phyloP scores from a whole-genome alignment of 2,329 filamentous ascomycete species.

The Fusarium sp. region DNA sequence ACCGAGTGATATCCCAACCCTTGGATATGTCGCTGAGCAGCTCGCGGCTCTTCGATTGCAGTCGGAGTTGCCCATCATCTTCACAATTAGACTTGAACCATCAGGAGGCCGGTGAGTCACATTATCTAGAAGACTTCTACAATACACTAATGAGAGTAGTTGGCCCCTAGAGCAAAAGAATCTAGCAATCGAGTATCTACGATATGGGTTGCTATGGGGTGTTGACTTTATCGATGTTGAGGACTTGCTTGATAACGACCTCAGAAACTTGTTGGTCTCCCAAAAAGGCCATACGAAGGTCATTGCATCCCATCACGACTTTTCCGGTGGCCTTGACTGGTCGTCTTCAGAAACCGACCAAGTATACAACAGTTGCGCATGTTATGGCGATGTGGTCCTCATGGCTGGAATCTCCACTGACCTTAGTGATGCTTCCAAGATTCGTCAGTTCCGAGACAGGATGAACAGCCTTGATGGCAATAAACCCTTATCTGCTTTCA shows the following conservation, averaged over 20 bases:
- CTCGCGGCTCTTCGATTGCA: slow-evolving; percentile 16
- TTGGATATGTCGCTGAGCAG: slow-evolving; percentile 22
- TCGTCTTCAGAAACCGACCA: not conserved
- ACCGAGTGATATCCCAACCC: not conserved
- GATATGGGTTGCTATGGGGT: slow-evolving; percentile 12
- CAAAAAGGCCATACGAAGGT: slow-evolving; percentile 3
- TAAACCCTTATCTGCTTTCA: slow-evolving; percentile 17
- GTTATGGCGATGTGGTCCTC: slow-evolving; percentile 23
- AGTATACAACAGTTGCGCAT: slow-evolving; percentile 7
- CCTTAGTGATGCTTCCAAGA: slow-evolving; percentile 18
- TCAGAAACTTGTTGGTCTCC: not conserved
- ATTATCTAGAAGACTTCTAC: not conserved
- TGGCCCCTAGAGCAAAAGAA: slow-evolving; percentile 9
- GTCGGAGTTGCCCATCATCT: slow-evolving; percentile 22
- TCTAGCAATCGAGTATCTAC: slow-evolving; percentile 3
- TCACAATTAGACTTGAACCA: slow-evolving; percentile 18
- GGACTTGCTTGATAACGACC: slow-evolving; percentile 1
- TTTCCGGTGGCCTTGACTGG: slow-evolving; percentile 19
- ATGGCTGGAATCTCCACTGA: slow-evolving; percentile 20
- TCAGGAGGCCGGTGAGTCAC: slow-evolving; percentile 19
- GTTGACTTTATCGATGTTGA: slow-evolving; percentile 29
- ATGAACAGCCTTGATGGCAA: not conserved
- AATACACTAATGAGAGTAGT: not conserved
- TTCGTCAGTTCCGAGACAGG: slow-evolving; percentile 12
- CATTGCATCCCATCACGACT: slow-evolving; percentile 26